A percentile compares a stretch with the other conserved stretches of the same genome.
Conservation (phyloP, 306 rosid genomes). For the Notholithocarpus densiflorus region DNA sequence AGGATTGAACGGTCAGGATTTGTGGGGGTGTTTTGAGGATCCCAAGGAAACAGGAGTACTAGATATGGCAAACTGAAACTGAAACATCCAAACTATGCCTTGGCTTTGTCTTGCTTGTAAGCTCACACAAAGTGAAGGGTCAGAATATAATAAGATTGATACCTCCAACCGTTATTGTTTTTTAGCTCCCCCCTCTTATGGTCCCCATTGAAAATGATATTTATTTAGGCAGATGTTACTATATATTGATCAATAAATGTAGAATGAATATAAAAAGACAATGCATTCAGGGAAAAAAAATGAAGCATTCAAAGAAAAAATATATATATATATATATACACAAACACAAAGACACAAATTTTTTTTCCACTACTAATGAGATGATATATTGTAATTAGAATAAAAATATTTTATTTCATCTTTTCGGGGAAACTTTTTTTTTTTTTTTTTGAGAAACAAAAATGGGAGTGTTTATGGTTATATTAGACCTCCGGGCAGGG, state of each 20-base stretch:
- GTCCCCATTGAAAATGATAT: constrained; percentile 25
- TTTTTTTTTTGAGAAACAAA: too few relatives aligned
- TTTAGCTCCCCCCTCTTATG: constrained; percentile 11
- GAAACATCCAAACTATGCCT: constrained; percentile 40
- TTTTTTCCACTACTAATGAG: too few relatives aligned
- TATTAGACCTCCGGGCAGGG: too few relatives aligned
- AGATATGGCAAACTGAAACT: constrained; percentile 28
- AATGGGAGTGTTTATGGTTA: too few relatives aligned
- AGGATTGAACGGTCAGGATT: constrained; percentile 54
- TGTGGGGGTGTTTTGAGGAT: constrained; percentile 29
- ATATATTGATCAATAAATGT: not conserved
- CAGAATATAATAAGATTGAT: not conserved
- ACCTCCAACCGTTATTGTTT: constrained; percentile 35
- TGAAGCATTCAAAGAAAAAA: too few relatives aligned
- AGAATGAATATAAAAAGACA: too few relatives aligned
- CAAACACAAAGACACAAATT: too few relatives aligned
- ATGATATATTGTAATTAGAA: too few relatives aligned
- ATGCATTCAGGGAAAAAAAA: too few relatives aligned
- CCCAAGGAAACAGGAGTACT: constrained; percentile 29
- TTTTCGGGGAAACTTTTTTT: too few relatives aligned
- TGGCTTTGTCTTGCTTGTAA: constrained; percentile 36
- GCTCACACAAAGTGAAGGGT: constrained; percentile 35
- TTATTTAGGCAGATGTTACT: constrained; percentile 23
- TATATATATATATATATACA: too few relatives aligned
- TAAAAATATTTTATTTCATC: too few relatives aligned